Evolutionary conservation across 352 stramenopile species (phyloP).

Genomic region (Globisporangium camurandrum): DNA sequence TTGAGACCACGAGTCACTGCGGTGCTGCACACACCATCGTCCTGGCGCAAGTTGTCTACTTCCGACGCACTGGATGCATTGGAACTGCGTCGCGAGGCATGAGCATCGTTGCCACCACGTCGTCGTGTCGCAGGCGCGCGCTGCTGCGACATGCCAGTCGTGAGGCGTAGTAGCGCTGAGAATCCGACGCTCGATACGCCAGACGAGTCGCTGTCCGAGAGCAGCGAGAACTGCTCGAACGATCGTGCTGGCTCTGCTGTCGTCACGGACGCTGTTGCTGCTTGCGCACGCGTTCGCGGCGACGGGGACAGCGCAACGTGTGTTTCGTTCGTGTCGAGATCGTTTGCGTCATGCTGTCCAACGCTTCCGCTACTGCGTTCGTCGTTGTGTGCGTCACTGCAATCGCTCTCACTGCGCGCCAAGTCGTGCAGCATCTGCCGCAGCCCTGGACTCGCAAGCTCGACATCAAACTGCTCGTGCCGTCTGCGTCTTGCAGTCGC

Average conservation of each 20-base stretch:
- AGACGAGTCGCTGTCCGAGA: constrained; percentile 21
- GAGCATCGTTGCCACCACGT: neutral
- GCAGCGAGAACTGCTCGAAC: constrained; percentile 11
- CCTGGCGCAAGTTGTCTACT: constrained; percentile 40
- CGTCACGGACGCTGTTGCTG: neutral
- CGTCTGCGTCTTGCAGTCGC: neutral
- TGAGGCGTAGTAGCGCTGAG: constrained; percentile 31
- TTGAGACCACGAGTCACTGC: no score
- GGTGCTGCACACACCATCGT: no score
- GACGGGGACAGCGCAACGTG: no score
- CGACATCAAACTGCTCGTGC: constrained; percentile 25
- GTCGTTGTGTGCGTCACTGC: no score
- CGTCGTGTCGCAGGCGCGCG: neutral
- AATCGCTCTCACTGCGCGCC: neutral
- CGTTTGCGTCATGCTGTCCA: no score
- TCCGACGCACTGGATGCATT: no score
- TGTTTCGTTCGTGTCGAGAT: no score
- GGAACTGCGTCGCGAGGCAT: constrained; percentile 8
- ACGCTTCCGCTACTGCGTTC: no score
- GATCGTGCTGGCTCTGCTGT: neutral
- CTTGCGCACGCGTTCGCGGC: neutral
- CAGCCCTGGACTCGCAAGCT: constrained; percentile 25
- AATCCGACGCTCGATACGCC: constrained; percentile 43
- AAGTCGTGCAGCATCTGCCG: constrained; percentile 17
- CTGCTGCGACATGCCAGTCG: constrained; percentile 17